Base-by-base conservation (phyloP, 2,329 filamentous ascomycete genomes). In the Cladosporium sphaerospermum region DNA sequence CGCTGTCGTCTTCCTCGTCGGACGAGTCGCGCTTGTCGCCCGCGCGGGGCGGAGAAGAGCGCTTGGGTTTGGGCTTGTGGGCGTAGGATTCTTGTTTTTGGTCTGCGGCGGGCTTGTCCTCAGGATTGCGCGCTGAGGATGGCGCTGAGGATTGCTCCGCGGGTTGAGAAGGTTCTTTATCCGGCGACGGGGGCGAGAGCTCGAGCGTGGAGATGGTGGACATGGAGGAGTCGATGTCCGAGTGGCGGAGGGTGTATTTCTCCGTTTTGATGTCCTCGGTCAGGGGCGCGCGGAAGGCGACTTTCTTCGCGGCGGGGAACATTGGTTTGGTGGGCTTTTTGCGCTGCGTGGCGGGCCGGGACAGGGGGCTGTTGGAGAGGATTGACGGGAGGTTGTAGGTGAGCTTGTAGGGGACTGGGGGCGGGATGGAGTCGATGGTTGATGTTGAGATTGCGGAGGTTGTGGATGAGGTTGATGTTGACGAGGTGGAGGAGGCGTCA, bases 251-350 rank as follows among this genome's bases (percentile, higher is more conserved):
- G 4, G 75, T 78, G 65, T 80, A 84, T 53, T 70, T 74, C 39
- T 74, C 72, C 2, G 74, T 84, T 57, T 72, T 73, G 60, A 84
- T 81, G 53, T 82, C 79, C 62, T 84, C 81, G 43, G 80, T 79
- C 23, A 83, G 64, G 14, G 78, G 76, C 10, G 69, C 70, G 16
- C 75, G 72, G 62, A 83, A 84, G 23, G 73, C 75, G 10, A 84
- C 81, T 57, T 72, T 74, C 69, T 83, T 84, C 60, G 75, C 70
- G 2, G 77, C 71, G 3, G 80, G 79, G 61, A 82, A 83, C 65
- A 71, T 67, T 55, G 69, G 69, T 61, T 64, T 61, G 61, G 70
- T 28, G 67, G 64, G 60, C 60, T 47, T 49, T 14, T 51, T 52
- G 31, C 52, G 54, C 18, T 54, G 58, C 28, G 34, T 31, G 19